These are phyloP conservation scores for Bauhinia variegata DNA, from an alignment of 306 rosid species.

Conservation along the genomic window DNA sequence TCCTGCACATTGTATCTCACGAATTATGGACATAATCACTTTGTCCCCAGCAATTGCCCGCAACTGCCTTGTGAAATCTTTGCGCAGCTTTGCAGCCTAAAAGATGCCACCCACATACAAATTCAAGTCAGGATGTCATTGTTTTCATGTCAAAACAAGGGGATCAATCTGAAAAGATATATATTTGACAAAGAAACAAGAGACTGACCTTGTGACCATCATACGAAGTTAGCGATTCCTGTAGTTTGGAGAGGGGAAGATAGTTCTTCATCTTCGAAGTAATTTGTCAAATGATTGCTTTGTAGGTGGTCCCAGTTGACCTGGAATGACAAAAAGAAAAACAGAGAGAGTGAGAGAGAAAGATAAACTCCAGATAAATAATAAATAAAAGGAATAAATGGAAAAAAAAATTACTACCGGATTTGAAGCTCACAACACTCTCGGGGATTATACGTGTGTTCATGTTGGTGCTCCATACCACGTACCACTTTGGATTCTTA, in stretches of 20 bases:
- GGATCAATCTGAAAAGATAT: not conserved
- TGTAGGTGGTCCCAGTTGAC: slow-evolving; percentile 21
- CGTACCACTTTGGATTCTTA: slow-evolving; percentile 52
- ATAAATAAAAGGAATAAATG: not conserved
- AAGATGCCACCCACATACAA: slow-evolving; percentile 15
- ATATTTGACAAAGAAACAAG: not conserved
- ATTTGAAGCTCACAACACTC: slow-evolving; percentile 63
- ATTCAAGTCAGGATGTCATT: slow-evolving; percentile 9
- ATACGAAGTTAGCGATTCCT: slow-evolving; percentile 39
- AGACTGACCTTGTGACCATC: slow-evolving; percentile 42
- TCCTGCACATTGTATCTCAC: slow-evolving; percentile 42
- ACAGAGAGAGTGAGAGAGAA: too few relatives aligned
- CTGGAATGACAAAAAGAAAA: slow-evolving; percentile 34
- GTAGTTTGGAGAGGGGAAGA: slow-evolving; percentile 49
- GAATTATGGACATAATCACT: slow-evolving; percentile 46
- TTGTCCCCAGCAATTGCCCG: slow-evolving; percentile 55
- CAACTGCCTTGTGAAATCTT: slow-evolving; percentile 45
- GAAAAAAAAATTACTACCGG: slow-evolving; percentile 46
- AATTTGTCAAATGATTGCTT: slow-evolving; percentile 33
- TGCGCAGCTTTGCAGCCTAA: slow-evolving; percentile 54
- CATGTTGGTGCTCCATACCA: slow-evolving; percentile 60
- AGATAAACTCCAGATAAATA: not conserved
- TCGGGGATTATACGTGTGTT: slow-evolving; percentile 60
- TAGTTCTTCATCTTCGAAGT: slow-evolving; percentile 45
- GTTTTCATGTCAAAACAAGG: not conserved